Evolutionary conservation across 1,139 yeast species (phyloP), one percentile per base, ranked within the genome.

Genomic region (Kurtzmaniella quercitrusa): DNA sequence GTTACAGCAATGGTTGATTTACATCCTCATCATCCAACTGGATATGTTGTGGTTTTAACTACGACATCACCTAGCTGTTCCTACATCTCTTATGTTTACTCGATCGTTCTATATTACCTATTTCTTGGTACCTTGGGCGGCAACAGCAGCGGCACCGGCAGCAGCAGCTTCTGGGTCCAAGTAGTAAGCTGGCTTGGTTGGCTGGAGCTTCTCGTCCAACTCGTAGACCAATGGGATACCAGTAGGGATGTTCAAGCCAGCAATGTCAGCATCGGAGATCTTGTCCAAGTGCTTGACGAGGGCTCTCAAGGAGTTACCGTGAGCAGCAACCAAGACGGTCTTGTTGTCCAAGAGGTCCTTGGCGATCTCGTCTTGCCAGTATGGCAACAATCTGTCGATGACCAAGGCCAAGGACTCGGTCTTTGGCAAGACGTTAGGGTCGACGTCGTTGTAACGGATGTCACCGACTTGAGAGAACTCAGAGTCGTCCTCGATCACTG

Each of bases 131-230:
- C 98, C 98, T 79, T 91, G 98, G 63, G 89, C 89, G 60, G 98
- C 98, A 58, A 91, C 98, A 49, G 97, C 97, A 62, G 97, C 97
- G 55, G 98, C 98, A 79, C 98, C 98, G 48, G 97, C 97, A 54
- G 90, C 96, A 65, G 98, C 98, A 63, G 97, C 98, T 77, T 89
- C 97, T 60, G 98, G 98, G 75, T 91, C 98, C 75, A 91, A 85
- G 83, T 91, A 91, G 80, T 90, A 88, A 58, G 95, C 85, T 55
- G 91, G 88, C 82, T 90, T 90, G 65, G 84, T 77, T 73, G 97
- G 97, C 73, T 82, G 81, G 74, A 91, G 85, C 62, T 78, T 65
- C 49, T 79, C 85, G 68, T 91, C 97, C 65, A 93, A 84, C 76
- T 91, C 98, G 75, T 88, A 93, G 51, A 93, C 97, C 74, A 93